A percentile compares a stretch with the other conserved stretches of the same genome.
Conservation (phyloP, 2,329 filamentous ascomycete species). For the Aureobasidium uvarum region DNA sequence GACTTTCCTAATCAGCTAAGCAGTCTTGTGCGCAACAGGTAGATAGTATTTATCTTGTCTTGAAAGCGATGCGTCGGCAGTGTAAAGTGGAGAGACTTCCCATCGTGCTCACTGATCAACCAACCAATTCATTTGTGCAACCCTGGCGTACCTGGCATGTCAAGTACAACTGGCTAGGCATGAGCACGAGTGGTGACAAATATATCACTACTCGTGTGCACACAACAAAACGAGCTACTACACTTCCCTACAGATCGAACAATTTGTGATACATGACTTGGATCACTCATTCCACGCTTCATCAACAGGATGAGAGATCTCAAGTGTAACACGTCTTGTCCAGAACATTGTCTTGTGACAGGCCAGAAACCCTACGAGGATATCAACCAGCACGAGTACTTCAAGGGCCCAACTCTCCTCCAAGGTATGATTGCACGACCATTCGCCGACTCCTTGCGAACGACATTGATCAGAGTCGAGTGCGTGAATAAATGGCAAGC, state of each 20-base stretch:
- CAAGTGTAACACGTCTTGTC: neutral
- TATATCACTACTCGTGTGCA: neutral
- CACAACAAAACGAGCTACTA: neutral
- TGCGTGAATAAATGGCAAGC: slow-evolving; percentile 4
- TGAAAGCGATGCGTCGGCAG: neutral
- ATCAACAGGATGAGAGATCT: neutral
- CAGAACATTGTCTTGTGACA: neutral
- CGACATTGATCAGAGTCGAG: neutral
- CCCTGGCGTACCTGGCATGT: neutral
- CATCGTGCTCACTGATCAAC: neutral
- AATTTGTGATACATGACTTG: slow-evolving; percentile 1
- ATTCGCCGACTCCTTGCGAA: neutral
- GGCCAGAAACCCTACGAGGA: neutral
- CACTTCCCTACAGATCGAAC: neutral
- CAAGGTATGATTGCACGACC: neutral
- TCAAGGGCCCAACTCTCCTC: neutral
- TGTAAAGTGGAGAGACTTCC: neutral
- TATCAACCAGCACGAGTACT: neutral
- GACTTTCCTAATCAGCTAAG: neutral
- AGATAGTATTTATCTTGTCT: neutral
- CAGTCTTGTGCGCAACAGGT: neutral
- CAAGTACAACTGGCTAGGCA: neutral
- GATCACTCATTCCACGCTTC: neutral
- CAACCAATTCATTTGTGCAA: slow-evolving; percentile 4
- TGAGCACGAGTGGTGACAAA: slow-evolving; percentile 18